Evolutionary conservation across 2,329 filamentous ascomycete genomes (phyloP), one percentile per base, ranked within the genome.

Genomic region (Neodidymelliopsis sp.): DNA sequence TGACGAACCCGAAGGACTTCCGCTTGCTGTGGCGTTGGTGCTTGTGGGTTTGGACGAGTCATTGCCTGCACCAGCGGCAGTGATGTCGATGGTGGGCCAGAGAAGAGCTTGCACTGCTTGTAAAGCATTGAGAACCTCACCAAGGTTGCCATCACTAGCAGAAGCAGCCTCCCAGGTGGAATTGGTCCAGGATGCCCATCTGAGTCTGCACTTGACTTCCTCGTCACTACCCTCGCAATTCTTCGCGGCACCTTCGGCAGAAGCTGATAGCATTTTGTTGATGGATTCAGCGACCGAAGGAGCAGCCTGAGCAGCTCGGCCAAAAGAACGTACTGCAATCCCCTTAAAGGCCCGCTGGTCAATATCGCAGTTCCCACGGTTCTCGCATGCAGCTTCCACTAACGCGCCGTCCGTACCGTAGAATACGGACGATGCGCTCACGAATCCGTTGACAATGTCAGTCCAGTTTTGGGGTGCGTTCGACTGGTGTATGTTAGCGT

Each of bases 341-440:
- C 65, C 62, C 46, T 90, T 90, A 79, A 86, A 88, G 7, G 82
- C 84, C 59, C 79, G 81, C 78, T 86, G 84, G 69, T 89, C 86
- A 38, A 73, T 77, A 65, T 84, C 81, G 71, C 87, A 90, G 0
- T 65, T 76, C 41, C 74, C 72, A 49, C 75, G 71, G 4, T 70
- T 23, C 30, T 90, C 87, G 74, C 87, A 90, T n/a, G 83, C 82
- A 33, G 77, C 77, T 70, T 90, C 86, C 63, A 77, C 84, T 81
- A 89, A 84, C 70, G 88, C 73, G 62, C 83, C 75, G 57, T 83
- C 81, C 12, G 75, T 63, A 35, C 74, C 77, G 4, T 79, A 77
- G 35, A 68, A 66, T 12, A 53, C 11, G 3, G 47, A 63, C 0
- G 76, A 77, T 67, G 46, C 27, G 4, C 62, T 59, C 0, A 57